These are phyloP conservation scores for Aspergillus clavatus DNA, from an alignment of 2,329 filamentous ascomycete species.

Conservation along the genomic window DNA sequence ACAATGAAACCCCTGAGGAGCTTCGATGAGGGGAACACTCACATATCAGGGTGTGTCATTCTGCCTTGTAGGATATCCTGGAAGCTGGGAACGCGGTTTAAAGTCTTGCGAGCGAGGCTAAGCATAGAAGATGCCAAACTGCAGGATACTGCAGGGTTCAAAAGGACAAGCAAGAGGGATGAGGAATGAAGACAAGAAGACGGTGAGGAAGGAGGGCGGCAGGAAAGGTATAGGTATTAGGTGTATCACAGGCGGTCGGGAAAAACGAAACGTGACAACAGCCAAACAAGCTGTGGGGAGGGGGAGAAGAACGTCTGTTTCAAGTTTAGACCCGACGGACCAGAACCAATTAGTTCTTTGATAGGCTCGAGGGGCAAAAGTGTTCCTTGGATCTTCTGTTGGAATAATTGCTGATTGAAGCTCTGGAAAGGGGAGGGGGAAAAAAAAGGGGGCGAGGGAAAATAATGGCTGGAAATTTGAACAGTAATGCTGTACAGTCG, in stretches of 20 bases:
- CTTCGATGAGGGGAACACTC: conserved; percentile 16
- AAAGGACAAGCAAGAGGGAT: conserved; percentile 14
- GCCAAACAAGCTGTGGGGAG: conserved; percentile 22
- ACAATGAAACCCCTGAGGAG: conserved; percentile 3
- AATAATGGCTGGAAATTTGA: no score
- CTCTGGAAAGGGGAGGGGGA: conserved; percentile 17
- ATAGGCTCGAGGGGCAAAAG: conserved; percentile 3
- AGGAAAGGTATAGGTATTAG: conserved; percentile 22
- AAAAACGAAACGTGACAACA: conserved; percentile 23
- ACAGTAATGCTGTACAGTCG: no score
- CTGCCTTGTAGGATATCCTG: conserved; percentile 45
- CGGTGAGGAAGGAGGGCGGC: conserved; percentile 17
- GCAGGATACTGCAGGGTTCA: conserved; percentile 30
- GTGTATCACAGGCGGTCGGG: conserved; percentile 19
- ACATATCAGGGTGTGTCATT: conserved; percentile 45
- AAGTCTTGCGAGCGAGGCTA: conserved; percentile 40
- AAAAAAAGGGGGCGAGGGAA: background rate
- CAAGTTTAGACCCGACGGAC: conserved; percentile 31
- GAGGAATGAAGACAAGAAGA: conserved; percentile 18
- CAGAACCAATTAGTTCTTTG: background rate
- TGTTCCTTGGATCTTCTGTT: no score
- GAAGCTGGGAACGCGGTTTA: conserved; percentile 42
- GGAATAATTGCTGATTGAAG: no score
- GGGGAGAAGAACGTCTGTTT: conserved; percentile 30
- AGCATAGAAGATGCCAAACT: conserved; percentile 37